These are phyloP conservation scores for Neurospora sp. DNA, from an alignment of 2,329 filamentous ascomycete genomes.

Conservation along the genomic window DNA sequence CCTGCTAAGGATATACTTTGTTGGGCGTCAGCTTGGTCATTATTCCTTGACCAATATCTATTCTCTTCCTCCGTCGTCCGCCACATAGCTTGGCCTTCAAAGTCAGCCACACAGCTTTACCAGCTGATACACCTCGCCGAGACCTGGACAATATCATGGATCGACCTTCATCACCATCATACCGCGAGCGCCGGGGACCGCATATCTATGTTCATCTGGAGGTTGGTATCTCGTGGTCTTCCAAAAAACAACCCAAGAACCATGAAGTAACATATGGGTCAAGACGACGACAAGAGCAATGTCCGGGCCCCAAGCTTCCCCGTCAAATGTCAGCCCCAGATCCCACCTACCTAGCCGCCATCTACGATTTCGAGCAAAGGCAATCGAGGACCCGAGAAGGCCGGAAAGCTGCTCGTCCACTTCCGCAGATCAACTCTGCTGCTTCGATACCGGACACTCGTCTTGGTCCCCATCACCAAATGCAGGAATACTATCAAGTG, in stretches of 20 bases:
- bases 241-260: conserved; percentile 30
- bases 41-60: background rate
- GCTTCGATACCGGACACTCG: background rate
- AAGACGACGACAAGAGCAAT: conserved; percentile 20
- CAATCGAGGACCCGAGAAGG: conserved; percentile 19
- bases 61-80: background rate
- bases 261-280: conserved; percentile 39
- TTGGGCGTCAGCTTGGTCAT: background rate
- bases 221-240: conserved; percentile 40
- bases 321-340: conserved; percentile 35
- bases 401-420: conserved; percentile 3
- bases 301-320: conserved; percentile 26
- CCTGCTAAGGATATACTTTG: background rate
- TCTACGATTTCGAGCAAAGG: conserved; percentile 18
- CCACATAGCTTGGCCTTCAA: background rate
- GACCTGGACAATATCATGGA: conserved; percentile 9
- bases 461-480: conserved; percentile 11
- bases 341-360: conserved; percentile 32
- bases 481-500: conserved; percentile 19
- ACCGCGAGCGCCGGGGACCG: conserved; percentile 20
- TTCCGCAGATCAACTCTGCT: background rate
- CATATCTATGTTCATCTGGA: conserved; percentile 42
- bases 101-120: background rate
- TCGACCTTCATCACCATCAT: background rate
- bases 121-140: background rate